Percentiles rank a stretch among this genome's conserved stretches.
Conservation (phyloP, 2,329 filamentous ascomycete genomes). For the Ophiostoma perfectum region DNA sequence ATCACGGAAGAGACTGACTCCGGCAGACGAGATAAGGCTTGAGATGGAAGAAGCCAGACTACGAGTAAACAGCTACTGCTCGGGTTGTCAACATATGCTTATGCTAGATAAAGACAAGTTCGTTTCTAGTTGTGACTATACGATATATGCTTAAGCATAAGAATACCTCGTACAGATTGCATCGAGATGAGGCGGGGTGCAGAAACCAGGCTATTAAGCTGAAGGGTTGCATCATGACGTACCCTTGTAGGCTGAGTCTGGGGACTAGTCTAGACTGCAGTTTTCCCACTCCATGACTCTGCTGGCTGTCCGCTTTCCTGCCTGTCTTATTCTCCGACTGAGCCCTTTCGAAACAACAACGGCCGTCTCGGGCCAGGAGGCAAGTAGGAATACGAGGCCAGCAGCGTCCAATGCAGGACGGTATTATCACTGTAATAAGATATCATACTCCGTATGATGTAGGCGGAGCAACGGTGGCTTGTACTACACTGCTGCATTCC, state of each 20-base stretch:
- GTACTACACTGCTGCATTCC: neutral
- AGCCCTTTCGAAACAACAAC: neutral
- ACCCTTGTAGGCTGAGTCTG: neutral
- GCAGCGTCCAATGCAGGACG: too few relatives aligned
- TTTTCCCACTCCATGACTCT: neutral
- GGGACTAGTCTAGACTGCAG: neutral
- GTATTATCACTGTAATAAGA: too few relatives aligned
- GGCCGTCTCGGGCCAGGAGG: neutral
- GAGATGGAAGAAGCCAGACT: neutral
- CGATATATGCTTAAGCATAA: too few relatives aligned
- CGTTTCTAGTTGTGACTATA: too few relatives aligned
- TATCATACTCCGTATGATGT: neutral
- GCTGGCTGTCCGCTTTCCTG: neutral
- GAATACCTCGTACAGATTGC: neutral
- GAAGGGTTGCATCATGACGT: conserved; percentile 8
- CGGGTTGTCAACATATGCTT: too few relatives aligned
- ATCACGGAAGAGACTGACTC: neutral
- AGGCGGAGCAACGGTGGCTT: neutral
- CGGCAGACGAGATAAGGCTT: neutral
- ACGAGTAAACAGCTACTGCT: too few relatives aligned
- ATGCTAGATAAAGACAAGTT: too few relatives aligned
- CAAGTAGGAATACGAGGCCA: neutral
- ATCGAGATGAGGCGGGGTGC: conserved; percentile 10
- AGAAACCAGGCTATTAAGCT: neutral
- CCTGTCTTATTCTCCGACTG: conserved; percentile 2